Evolutionary conservation across 1,139 yeast species (phyloP).

Genomic region (Nakaseomyces glabratus): DNA sequence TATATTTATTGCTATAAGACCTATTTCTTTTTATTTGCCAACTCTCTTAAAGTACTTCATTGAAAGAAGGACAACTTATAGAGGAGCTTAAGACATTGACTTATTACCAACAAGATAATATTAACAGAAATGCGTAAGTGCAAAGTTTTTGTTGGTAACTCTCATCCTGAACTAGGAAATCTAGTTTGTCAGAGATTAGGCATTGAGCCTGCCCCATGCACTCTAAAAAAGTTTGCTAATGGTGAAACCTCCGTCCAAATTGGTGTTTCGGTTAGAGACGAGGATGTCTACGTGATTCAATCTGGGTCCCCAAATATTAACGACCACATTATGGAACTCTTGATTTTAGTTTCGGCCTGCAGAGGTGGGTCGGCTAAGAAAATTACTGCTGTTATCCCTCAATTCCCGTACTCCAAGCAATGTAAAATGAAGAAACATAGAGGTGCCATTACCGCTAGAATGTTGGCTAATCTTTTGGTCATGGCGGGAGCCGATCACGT

Average conservation of each 20-base stretch:
- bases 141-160: constrained; percentile 90
- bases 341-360: constrained; percentile 89
- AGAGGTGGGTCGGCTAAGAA: constrained; percentile 96
- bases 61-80: no score
- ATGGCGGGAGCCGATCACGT: constrained; percentile 99
- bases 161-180: constrained; percentile 90
- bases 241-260: constrained; percentile 97
- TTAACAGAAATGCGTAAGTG: constrained; percentile 96
- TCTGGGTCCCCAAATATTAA: constrained; percentile 84
- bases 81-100: no score
- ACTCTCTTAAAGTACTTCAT: no score
- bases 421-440: constrained; percentile 97
- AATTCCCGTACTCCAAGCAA: constrained; percentile 95
- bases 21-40: no score
- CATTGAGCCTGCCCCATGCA: constrained; percentile 91
- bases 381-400: constrained; percentile 95
- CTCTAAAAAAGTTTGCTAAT: constrained; percentile 82
- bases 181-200: constrained; percentile 87
- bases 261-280: constrained; percentile 90
- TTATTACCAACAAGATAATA: no score
- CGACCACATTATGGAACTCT: constrained; percentile 92
- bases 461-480: constrained; percentile 88
- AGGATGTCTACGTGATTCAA: constrained; percentile 92
- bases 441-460: constrained; percentile 98
- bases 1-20: no score